phyloP scores from a whole-genome alignment of 2,329 filamentous ascomycete species.

The Colletotrichum gigasporum region DNA sequence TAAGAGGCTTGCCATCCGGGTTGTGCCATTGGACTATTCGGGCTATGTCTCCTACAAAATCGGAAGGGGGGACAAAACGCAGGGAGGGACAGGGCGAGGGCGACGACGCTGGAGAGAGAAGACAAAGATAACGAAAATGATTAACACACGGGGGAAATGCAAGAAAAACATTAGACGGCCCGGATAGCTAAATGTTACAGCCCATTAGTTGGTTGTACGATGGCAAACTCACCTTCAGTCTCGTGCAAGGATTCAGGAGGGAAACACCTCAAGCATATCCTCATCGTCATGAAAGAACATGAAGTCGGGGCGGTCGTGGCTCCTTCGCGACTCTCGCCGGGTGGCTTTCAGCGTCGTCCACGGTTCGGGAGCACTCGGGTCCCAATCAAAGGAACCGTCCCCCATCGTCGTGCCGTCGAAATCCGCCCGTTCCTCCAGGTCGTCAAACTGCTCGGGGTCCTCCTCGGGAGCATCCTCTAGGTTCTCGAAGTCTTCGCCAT shows the following conservation, averaged over 20 bases:
- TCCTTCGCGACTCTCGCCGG: constrained; percentile 5
- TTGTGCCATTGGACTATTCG: no score
- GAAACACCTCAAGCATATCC: background rate
- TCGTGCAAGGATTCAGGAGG: background rate
- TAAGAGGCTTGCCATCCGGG: no score
- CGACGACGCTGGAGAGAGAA: no score
- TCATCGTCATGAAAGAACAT: constrained; percentile 6
- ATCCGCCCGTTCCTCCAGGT: background rate
- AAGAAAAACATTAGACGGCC: no score
- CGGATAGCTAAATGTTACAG: no score
- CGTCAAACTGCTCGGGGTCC: background rate
- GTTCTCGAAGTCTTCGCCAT: background rate
- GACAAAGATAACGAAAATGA: no score
- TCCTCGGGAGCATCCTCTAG: background rate
- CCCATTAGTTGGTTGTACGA: no score
- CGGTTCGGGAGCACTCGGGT: constrained; percentile 1
- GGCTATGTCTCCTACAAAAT: no score
- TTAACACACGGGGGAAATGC: no score
- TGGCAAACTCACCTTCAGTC: background rate
- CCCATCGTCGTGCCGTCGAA: background rate
- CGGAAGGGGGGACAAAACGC: no score
- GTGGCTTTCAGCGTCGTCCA: background rate
- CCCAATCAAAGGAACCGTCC: background rate
- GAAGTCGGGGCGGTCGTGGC: background rate
- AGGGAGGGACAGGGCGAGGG: no score